Evolutionary conservation across 768 basidiomycete species (phyloP).

Genomic region (Lactarius deliciosus): DNA sequence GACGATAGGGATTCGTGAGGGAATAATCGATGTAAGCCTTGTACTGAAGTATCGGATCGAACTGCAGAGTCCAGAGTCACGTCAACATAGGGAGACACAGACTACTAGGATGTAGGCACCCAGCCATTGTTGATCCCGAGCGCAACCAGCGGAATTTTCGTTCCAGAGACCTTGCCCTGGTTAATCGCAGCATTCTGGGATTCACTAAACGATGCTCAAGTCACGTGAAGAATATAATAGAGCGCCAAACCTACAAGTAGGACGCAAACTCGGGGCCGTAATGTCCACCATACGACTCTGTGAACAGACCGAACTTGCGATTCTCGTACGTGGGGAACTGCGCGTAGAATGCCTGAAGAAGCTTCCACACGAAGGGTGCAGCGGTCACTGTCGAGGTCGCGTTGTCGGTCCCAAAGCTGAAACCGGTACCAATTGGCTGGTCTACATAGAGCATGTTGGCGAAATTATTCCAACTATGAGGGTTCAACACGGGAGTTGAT

Average conservation of each 20-base stretch:
- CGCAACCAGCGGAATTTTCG: slow-evolving; percentile 44
- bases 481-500: slow-evolving; percentile 12
- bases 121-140: not conserved
- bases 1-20: slow-evolving; percentile 39
- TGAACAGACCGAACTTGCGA: slow-evolving; percentile 50
- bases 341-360: slow-evolving; percentile 1
- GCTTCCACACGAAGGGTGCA: not conserved
- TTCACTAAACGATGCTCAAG: slow-evolving; percentile 29
- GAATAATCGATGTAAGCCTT: slow-evolving; percentile 51
- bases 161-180: slow-evolving; percentile 41
- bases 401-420: not conserved
- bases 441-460: slow-evolving; percentile 27
- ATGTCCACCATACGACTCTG: slow-evolving; percentile 43
- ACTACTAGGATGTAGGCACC: slow-evolving; percentile 46
- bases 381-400: not conserved
- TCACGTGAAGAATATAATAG: not conserved
- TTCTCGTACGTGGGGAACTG: slow-evolving; percentile 43
- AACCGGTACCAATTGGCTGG: slow-evolving; percentile 15
- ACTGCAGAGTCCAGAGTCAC: not conserved
- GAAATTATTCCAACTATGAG: slow-evolving; percentile 19
- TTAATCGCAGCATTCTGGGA: slow-evolving; percentile 55
- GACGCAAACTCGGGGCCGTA: slow-evolving; percentile 31
- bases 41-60: slow-evolving; percentile 43
- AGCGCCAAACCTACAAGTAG: not conserved
- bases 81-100: slow-evolving; percentile 36